Conservation (phyloP, 345 rosid genomes). For the Boechera stricta region DNA sequence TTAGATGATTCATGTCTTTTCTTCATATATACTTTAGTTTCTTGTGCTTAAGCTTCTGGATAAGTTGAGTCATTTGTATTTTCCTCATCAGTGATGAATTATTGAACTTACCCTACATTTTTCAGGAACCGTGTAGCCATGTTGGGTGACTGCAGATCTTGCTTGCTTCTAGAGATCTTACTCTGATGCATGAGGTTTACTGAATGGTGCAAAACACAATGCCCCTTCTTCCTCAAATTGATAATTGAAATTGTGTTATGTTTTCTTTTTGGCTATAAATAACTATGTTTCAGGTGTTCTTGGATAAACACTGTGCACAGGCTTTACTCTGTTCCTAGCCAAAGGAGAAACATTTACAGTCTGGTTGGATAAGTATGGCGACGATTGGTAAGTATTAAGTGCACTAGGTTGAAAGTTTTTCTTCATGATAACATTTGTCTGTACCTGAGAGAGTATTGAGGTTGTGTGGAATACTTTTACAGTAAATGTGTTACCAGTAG, state of each 20-base stretch:
- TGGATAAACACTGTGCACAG: background rate
- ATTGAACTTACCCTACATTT: constrained; percentile 56
- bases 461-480: background rate
- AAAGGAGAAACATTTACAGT: constrained; percentile 7
- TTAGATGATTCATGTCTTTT: constrained; percentile 3
- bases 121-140: constrained; percentile 56
- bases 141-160: constrained; percentile 44
- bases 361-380: background rate
- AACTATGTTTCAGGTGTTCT: constrained; percentile 38
- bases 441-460: background rate
- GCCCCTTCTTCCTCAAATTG: constrained; percentile 33
- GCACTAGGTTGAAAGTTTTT: background rate
- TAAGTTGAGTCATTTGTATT: constrained; percentile 6
- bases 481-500: background rate
- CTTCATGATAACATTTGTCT: background rate
- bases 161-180: constrained; percentile 49
- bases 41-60: constrained; percentile 19
- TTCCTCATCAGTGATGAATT: constrained; percentile 9
- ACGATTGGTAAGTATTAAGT: background rate
- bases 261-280: constrained; percentile 4
- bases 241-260: background rate
- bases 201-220: constrained; percentile 36
- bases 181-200: constrained; percentile 47
- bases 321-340: background rate
- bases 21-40: constrained; percentile 1